Evolutionary conservation across 169 alveolate genomes (phyloP), one percentile per base, ranked within the genome.

Genomic region (Toxoplasma gondii): DNA sequence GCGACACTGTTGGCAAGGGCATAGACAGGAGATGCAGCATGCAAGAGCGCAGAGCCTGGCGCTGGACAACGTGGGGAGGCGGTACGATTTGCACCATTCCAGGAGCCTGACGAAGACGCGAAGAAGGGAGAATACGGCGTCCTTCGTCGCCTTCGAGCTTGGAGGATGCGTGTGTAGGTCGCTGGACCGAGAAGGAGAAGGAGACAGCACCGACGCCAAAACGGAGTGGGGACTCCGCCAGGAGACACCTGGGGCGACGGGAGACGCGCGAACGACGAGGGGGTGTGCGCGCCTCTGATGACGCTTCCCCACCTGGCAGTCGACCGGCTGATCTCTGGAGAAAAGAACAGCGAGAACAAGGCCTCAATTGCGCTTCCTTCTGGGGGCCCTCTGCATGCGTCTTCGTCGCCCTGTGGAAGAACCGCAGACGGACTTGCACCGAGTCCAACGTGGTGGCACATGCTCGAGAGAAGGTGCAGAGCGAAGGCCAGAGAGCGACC

Each of bases 161-260:
- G 90, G 38, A 82, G 64, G 38, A 82, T 36, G 41, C 38, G 67
- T 36, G 90, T 31, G 41, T 38, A 82, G 34, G 64, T 38, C 24
- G 53, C n/a, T 24, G 90, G 90, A 10, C 90, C 90, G 38, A 82
- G 69, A 16, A 82, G 67, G 19, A 82, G 36, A 29, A 82, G 53
- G 38, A 82, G 90, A 38, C n/a, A 43, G 41, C 69, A 9, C 69
- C 90, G 90, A 12, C 54, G 67, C 90, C 86, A 78, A 16, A 64
- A 27, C 31, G 74, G n/a, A 64, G 74, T 22, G n/a, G 74, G 74
- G 27, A 19, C 9, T 31, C n/a, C 9, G 29, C 9, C 74, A 49
- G 12, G 58, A 49, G 74, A 16, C 74, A 27, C 74, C 9, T 4
- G 74, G 49, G 86, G 86, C 39, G 86, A 19, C n/a, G 86, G 45